phyloP scores from a whole-genome alignment of 495 filamentous ascomycete genomes.

The Ramalina intermedia region DNA sequence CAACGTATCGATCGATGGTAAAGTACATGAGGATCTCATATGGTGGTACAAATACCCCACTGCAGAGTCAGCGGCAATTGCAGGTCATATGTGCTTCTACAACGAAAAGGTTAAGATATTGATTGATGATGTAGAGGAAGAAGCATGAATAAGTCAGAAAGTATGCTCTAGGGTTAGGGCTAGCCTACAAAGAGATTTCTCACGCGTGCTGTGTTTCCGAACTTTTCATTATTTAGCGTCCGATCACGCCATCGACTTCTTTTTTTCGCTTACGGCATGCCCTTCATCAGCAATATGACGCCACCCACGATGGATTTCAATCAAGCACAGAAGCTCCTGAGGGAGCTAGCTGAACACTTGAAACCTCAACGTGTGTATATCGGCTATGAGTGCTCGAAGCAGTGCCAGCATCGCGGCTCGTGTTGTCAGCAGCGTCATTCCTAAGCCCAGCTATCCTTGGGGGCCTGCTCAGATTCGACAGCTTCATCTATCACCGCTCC shows the following conservation, averaged over 20 bases:
- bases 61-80: constrained; percentile 30
- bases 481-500: constrained; percentile 10
- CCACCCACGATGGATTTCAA: no score
- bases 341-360: no score
- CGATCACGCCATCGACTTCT: background rate
- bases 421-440: background rate
- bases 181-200: no score
- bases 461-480: constrained; percentile 5
- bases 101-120: constrained; percentile 46
- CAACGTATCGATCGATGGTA: constrained; percentile 23
- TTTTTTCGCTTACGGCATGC: background rate
- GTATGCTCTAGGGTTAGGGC: no score
- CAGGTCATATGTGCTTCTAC: constrained; percentile 39
- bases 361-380: no score
- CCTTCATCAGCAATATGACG: background rate
- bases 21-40: constrained; percentile 29
- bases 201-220: no score
- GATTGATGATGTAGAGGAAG: constrained; percentile 35
- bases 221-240: no score
- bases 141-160: no score
- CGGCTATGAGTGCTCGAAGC: constrained; percentile 3
- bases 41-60: constrained; percentile 43
- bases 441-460: background rate
- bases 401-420: background rate
- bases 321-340: no score